Conservation (phyloP, 208 protist genomes). For the Porcisia hertigi region DNA sequence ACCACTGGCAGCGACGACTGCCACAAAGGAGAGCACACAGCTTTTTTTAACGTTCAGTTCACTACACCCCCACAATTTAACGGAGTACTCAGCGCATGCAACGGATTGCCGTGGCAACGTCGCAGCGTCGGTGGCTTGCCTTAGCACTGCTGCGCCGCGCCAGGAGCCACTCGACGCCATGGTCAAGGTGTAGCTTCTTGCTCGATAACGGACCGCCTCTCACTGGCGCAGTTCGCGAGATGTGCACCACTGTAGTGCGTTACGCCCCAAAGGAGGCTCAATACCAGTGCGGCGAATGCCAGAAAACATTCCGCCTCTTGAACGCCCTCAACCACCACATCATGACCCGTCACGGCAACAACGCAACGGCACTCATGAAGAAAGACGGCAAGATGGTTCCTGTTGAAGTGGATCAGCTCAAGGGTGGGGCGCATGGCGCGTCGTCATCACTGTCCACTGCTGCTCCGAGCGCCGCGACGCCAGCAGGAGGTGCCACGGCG, state of each 20-base stretch:
- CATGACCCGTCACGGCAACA: constrained; percentile 78
- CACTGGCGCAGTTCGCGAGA: constrained; percentile 6
- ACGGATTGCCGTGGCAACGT: background rate
- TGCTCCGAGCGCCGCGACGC: constrained; percentile 5
- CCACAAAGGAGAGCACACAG: background rate
- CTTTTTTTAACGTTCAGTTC: background rate
- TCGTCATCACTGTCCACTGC: constrained; percentile 1
- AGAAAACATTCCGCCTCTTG: constrained; percentile 84
- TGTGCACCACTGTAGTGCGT: constrained; percentile 19
- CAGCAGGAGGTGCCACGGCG: background rate
- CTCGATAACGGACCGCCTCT: background rate
- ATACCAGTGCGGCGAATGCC: constrained; percentile 84
- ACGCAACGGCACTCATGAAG: constrained; percentile 63
- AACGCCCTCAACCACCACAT: constrained; percentile 91
- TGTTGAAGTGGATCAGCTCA: constrained; percentile 29
- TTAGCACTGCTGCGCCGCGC: background rate
- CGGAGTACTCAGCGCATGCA: background rate
- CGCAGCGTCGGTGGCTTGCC: constrained; percentile 14
- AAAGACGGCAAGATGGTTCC: constrained; percentile 61
- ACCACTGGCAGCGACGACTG: no score
- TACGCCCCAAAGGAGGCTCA: constrained; percentile 26
- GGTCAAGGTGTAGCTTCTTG: background rate
- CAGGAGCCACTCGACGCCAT: background rate
- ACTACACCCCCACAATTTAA: background rate
- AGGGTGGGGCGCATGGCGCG: constrained; percentile 9